These are phyloP conservation scores for Urochloa ruziziensis DNA, from an alignment of 176 grass and related monocot species.

Conservation along the genomic window DNA sequence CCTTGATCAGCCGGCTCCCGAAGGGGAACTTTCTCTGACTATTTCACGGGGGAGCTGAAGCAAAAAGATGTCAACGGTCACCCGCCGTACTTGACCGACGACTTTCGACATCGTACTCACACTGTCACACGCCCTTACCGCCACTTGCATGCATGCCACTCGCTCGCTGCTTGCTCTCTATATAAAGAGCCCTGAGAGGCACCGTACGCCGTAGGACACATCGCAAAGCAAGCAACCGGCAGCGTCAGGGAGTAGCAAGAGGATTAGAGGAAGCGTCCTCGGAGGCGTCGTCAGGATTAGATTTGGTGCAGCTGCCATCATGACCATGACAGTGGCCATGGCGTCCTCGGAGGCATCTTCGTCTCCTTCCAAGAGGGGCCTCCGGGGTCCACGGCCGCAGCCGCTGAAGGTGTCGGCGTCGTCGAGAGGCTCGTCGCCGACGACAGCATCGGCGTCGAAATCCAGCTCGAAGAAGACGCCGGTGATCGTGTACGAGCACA, in stretches of 20 bases:
- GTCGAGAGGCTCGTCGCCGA: neutral
- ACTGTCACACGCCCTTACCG: neutral
- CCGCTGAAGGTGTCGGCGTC: conserved; percentile 44
- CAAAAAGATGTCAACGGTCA: neutral
- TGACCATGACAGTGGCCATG: conserved; percentile 29
- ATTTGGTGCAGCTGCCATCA: neutral
- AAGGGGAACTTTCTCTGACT: conserved; percentile 21
- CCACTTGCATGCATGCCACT: neutral
- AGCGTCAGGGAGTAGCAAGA: neutral
- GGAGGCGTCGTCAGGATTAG: too few species aligned
- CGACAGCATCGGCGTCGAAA: neutral
- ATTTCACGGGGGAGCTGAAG: neutral
- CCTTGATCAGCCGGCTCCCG: neutral
- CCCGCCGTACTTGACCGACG: conserved; percentile 35
- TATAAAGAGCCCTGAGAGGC: conserved; percentile 25
- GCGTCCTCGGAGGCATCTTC: conserved; percentile 15
- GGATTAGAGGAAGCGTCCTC: neutral
- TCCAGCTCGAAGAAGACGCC: conserved; percentile 25
- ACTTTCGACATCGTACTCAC: conserved; percentile 8
- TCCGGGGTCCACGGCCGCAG: conserved; percentile 42
- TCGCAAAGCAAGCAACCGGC: neutral
- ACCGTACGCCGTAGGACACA: neutral
- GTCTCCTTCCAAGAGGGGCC: conserved; percentile 40
- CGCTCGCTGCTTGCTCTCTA: neutral
- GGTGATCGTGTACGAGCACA: conserved; percentile 57